These are phyloP conservation scores for Raddia guianensis DNA, from an alignment of 176 grass and related monocot genomes.

Conservation along the genomic window DNA sequence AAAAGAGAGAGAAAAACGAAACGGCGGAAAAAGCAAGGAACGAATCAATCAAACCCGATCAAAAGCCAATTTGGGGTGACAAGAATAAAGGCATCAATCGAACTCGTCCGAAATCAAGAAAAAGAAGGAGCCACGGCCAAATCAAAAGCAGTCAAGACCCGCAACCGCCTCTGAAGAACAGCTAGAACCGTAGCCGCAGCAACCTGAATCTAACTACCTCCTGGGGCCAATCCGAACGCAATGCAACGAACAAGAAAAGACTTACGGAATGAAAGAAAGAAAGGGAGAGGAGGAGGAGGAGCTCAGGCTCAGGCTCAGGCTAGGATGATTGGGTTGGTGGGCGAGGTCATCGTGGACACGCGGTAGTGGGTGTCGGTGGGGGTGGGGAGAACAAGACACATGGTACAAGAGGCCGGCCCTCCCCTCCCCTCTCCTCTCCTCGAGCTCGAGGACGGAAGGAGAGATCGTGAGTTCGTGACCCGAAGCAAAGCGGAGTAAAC, in stretches of 20 bases:
- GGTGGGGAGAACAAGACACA: constrained; percentile 28
- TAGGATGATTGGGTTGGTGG: constrained; percentile 20
- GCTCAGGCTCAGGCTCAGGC: not conserved
- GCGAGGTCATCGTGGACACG: constrained; percentile 48
- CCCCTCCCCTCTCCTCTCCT: not conserved
- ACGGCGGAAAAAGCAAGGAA: not conserved
- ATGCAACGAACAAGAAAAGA: constrained; percentile 24
- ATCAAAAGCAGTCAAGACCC: constrained; percentile 31
- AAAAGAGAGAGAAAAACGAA: not conserved
- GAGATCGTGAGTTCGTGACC: constrained; percentile 12
- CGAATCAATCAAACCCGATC: not conserved
- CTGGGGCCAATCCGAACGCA: not conserved
- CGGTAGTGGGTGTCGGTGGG: constrained; percentile 42
- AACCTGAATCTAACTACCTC: constrained; percentile 31
- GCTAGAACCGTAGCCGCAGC: not conserved
- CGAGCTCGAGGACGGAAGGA: not conserved
- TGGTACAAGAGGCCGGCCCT: constrained; percentile 18
- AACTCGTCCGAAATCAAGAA: constrained; percentile 1
- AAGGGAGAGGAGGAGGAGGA: not conserved
- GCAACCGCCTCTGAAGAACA: not conserved
- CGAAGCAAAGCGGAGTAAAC: constrained; percentile 36
- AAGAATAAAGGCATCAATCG: not conserved
- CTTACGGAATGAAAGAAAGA: not conserved
- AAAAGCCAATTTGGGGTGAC: not conserved
- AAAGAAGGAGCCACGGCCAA: not conserved